Evolutionary conservation across 495 filamentous ascomycete genomes (phyloP).

Genomic region (Extremus antarcticus): DNA sequence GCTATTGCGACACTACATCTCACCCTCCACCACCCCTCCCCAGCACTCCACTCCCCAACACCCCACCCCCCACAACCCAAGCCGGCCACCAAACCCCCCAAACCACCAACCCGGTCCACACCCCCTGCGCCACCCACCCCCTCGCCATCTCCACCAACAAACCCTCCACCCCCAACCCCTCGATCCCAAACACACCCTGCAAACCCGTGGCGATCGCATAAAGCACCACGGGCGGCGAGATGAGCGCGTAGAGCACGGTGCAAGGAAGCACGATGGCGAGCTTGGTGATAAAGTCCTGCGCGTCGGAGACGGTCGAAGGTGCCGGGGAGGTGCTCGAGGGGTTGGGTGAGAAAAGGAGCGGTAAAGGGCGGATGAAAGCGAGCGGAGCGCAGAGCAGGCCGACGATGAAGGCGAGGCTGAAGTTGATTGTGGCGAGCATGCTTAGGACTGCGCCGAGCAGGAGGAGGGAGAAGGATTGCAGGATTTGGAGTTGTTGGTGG

Average conservation of each 20-base stretch:
- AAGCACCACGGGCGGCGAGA: slow-evolving; percentile 58
- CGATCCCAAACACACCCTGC: neutral
- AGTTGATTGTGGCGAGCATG: slow-evolving; percentile 90
- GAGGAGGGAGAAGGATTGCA: slow-evolving; percentile 85
- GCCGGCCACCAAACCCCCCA: slow-evolving; percentile 99
- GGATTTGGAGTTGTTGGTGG: slow-evolving; percentile 58
- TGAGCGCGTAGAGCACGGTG: slow-evolving; percentile 30
- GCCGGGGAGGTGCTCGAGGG: neutral
- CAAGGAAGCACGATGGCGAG: neutral
- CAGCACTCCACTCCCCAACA: neutral
- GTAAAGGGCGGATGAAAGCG: slow-evolving; percentile 52
- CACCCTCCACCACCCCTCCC: no score
- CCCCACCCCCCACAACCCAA: slow-evolving; percentile 55
- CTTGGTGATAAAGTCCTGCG: neutral
- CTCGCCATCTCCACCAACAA: slow-evolving; percentile 69
- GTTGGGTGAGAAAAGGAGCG: neutral
- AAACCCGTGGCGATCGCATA: slow-evolving; percentile 26
- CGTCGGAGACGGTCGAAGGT: neutral
- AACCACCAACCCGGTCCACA: slow-evolving; percentile 81
- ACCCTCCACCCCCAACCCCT: slow-evolving; percentile 37
- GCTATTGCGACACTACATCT: no score
- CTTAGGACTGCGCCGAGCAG: slow-evolving; percentile 84
- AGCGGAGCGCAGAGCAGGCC: slow-evolving; percentile 69
- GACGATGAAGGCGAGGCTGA: slow-evolving; percentile 78
- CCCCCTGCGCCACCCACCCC: slow-evolving; percentile 83